A percentile compares a stretch with the other conserved stretches of the same genome.
These are phyloP conservation scores for Zymoseptoria tritici DNA, from an alignment of 2,329 filamentous ascomycete species.

Conservation along the genomic window DNA sequence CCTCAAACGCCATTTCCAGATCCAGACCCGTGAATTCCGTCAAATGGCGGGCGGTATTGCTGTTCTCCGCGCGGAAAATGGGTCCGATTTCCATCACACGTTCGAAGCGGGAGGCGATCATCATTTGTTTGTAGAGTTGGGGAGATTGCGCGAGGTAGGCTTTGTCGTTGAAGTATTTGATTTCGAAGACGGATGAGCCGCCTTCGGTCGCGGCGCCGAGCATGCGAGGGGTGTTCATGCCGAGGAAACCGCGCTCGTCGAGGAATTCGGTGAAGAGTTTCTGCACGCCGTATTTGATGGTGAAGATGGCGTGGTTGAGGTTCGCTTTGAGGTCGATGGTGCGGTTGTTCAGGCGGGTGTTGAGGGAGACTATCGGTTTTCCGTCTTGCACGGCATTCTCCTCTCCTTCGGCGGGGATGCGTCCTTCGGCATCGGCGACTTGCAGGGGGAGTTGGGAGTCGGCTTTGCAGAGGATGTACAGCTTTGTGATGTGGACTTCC, in stretches of 20 bases:
- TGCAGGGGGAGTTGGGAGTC: conserved; percentile 54
- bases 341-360: conserved; percentile 82
- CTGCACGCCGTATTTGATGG: conserved; percentile 58
- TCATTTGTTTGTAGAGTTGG: conserved; percentile 82
- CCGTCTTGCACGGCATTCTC: conserved; percentile 44
- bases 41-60: conserved; percentile 76
- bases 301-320: conserved; percentile 82
- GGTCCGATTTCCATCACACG: conserved; percentile 72
- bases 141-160: conserved; percentile 75
- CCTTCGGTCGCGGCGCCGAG: conserved; percentile 88
- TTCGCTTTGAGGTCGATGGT: conserved; percentile 88
- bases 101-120: conserved; percentile 72
- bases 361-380: conserved; percentile 67
- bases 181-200: conserved; percentile 81
- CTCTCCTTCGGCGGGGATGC: conserved; percentile 41
- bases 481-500: conserved; percentile 83
- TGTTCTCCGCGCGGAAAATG: conserved; percentile 80
- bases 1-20: conserved; percentile 81
- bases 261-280: conserved; percentile 75
- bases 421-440: conserved; percentile 46
- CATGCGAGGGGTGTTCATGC: conserved; percentile 84
- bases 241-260: conserved; percentile 63
- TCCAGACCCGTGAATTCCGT: conserved; percentile 85
- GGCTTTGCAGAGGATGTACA: conserved; percentile 66
- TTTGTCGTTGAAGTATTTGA: conserved; percentile 81